A percentile compares a stretch with the other conserved stretches of the same genome.
These are phyloP conservation scores for Leccinum sublutescens DNA, from an alignment of 768 basidiomycete species.

Conservation along the genomic window DNA sequence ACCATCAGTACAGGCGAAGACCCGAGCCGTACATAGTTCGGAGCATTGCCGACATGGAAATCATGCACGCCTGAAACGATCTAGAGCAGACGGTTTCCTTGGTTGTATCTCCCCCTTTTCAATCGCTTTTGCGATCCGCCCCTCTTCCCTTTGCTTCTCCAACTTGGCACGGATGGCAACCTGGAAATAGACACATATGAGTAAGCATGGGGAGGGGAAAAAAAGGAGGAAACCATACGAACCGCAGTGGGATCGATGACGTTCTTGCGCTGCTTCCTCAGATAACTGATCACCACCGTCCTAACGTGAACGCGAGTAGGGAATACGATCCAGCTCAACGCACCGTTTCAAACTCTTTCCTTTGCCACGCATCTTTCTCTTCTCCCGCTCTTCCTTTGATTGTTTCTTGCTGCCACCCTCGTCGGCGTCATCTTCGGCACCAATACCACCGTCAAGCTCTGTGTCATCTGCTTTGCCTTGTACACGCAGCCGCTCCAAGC, in stretches of 20 bases:
- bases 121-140: constrained; percentile 32
- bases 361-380: constrained; percentile 84
- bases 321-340: background rate
- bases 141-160: constrained; percentile 55
- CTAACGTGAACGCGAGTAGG: background rate
- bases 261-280: constrained; percentile 93
- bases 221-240: constrained; percentile 18
- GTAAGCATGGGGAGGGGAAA: background rate
- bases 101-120: constrained; percentile 33
- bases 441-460: constrained; percentile 40
- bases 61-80: constrained; percentile 34
- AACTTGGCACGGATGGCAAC: constrained; percentile 68
- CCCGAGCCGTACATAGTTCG: background rate
- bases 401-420: constrained; percentile 31
- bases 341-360: constrained; percentile 81
- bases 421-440: constrained; percentile 38
- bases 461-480: constrained; percentile 74
- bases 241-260: constrained; percentile 84
- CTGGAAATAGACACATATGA: constrained; percentile 16
- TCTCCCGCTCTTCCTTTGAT: constrained; percentile 43
- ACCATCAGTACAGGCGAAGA: background rate
- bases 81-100: constrained; percentile 34
- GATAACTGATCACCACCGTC: constrained; percentile 39
- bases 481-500: constrained; percentile 61
- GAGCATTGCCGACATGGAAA: background rate